Base-by-base conservation (phyloP, 179 eudicot genomes). In the Drosera spatulata region DNA sequence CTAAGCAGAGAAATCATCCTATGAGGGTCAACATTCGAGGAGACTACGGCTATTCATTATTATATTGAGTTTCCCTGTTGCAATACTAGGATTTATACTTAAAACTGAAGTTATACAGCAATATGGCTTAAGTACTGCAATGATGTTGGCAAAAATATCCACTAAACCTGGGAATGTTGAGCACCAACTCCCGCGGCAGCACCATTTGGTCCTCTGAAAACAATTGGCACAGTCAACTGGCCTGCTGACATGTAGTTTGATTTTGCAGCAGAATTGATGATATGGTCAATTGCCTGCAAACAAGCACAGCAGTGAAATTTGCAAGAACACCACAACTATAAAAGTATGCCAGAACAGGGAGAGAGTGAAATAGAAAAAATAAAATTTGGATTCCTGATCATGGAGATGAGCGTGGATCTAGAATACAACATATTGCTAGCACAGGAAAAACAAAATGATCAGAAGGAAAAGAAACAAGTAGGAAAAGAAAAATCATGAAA, bases 101-200 rank as follows among this genome's bases (percentile, higher is more conserved):
- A 22, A 22, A 22, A 22, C 1, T 22, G 33, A 22, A 22, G 33
- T 22, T 0, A 22, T 22, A 22, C 33, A 22, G 33, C 33, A 22
- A 22, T 43, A 43, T 43, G 45, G 45, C 45, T 4, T 2, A 43
- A 43, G 8, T 4, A 43, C 45, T 43, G 45, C 33, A 22, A 43
- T 43, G 8, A 7, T 4, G 45, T 43, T 43, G 45, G 45, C 45
- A 4, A 43, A 43, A 4, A 43, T 4, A 4, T 43, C 45, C 45
- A 43, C 8, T 43, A 43, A 38, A 91, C 97, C 88, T 91, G 95
- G 53, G 98, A 91, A 75, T 91, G 95, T 64, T 91, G 95, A 55
- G 95, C 96, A 65, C 88, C 91, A 76, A 85, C 98, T 58, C 98
- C 98, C 61, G 96, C 91, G 55, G 95, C 97, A 68, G 95, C 90